Evolutionary conservation across 495 filamentous ascomycete genomes (phyloP), one percentile per base, ranked within the genome.

Genomic region (Podospora appendiculata): DNA sequence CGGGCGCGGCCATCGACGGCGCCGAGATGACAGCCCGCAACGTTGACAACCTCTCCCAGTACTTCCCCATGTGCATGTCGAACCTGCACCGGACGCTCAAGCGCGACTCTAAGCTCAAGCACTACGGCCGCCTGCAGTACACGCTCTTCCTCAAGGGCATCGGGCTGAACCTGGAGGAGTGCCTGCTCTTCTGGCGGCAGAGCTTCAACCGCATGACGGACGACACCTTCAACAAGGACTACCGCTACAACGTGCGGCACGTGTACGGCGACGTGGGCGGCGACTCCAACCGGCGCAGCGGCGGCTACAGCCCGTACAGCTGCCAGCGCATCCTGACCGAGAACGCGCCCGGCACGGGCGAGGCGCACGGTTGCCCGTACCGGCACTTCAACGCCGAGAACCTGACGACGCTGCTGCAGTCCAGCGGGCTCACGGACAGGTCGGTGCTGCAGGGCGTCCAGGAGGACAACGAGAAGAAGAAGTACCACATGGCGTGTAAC

Each of bases 111-210:
- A 88, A 97, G 52, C 74, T 99, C 48, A 96, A 95, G 62, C 91
- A 99, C 67, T 95, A 77, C 58, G 94, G 90, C 13, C 88, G 94
- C 54, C 78, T 96, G 17, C 94, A 99, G 70, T 99, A 97, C 74
- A 88, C 86, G 0, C 80, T 99, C 16, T 99, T 99, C 79, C 79
- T 99, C 52, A 99, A 99, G 73, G 94, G 94, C 34, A 88, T 99
- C 55, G 94, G 94, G 0, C 77, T 99, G 9, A 88, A 79, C 47
- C 75, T 97, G 8, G 89, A 96, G 58, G 92, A 99, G 61, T 90
- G 83, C 62, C 80, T 99, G n/a, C 58, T 87, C 9, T 99, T 97
- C 75, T 99, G 94, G 94, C 86, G 94, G 8, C 78, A 81, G 50
- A 70, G 76, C 11, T 97, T 97, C 79, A 82, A 79, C 52, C 82